A percentile compares a stretch with the other conserved stretches of the same genome.
Conservation (phyloP, 2,329 filamentous ascomycete genomes). For the Xylariomycetidae sp. region DNA sequence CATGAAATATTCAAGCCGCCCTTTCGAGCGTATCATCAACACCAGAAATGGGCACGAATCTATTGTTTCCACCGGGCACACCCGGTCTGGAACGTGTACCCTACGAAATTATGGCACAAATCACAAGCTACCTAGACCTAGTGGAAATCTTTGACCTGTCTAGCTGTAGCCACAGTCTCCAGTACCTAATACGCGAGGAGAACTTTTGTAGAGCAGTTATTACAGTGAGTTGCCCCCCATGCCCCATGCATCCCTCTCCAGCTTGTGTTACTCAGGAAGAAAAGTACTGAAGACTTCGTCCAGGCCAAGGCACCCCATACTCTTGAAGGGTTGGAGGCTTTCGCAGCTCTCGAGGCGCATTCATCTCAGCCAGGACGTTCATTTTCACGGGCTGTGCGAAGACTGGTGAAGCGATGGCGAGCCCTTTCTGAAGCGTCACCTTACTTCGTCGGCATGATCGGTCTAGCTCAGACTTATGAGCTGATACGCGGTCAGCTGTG, state of each 20-base stretch:
- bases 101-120: slow-evolving; percentile 58
- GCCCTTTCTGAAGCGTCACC: slow-evolving; percentile 59
- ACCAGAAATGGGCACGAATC: too few species aligned
- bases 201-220: slow-evolving; percentile 54
- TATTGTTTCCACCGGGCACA: too few species aligned
- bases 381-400: slow-evolving; percentile 51
- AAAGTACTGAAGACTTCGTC: slow-evolving; percentile 16
- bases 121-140: slow-evolving; percentile 50
- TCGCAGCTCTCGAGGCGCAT: slow-evolving; percentile 1
- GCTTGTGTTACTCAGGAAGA: not conserved
- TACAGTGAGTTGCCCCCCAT: slow-evolving; percentile 39
- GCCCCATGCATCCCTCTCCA: not conserved
- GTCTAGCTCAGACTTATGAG: slow-evolving; percentile 54
- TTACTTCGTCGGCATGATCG: slow-evolving; percentile 56
- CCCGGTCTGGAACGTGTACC: slow-evolving; percentile 40
- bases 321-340: slow-evolving; percentile 28
- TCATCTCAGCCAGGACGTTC: slow-evolving; percentile 11
- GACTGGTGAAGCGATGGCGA: slow-evolving; percentile 54
- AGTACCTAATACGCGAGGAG: slow-evolving; percentile 46
- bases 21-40: too few species aligned
- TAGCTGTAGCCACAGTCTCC: slow-evolving; percentile 46
- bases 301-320: slow-evolving; percentile 29
- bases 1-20: too few species aligned
- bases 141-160: slow-evolving; percentile 56
- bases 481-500: slow-evolving; percentile 63